These are phyloP conservation scores for Kwoniella dejecticola DNA, from an alignment of 768 basidiomycete species.

Conservation along the genomic window DNA sequence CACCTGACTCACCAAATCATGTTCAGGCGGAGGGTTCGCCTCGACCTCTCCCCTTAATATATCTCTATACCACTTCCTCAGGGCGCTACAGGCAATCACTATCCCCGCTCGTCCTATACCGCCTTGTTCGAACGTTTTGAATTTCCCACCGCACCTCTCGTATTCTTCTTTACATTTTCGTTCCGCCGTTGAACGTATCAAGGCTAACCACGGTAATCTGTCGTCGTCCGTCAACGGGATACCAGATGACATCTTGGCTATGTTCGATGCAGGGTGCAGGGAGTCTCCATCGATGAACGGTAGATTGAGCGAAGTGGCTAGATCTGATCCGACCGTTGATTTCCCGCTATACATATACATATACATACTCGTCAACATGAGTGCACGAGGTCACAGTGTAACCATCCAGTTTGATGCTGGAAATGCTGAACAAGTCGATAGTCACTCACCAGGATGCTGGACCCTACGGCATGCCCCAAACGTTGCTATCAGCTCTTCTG, in stretches of 20 bases:
- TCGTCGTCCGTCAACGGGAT: conserved; percentile 76
- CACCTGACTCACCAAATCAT: conserved; percentile 51
- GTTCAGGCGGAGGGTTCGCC: conserved; percentile 39
- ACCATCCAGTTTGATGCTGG: too few species aligned
- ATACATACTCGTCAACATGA: too few species aligned
- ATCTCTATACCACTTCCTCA: conserved; percentile 79
- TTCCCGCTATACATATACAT: conserved; percentile 49
- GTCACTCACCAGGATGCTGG: conserved; percentile 43
- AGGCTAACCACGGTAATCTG: conserved; percentile 79
- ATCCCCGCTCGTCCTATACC: conserved; percentile 60
- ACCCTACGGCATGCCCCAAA: too few species aligned
- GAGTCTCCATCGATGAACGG: conserved; percentile 89
- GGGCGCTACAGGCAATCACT: conserved; percentile 83
- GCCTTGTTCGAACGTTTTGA: conserved; percentile 21
- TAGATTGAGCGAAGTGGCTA: conserved; percentile 66
- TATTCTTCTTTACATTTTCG: conserved; percentile 53
- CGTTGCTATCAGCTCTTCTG: too few species aligned
- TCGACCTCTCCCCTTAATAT: conserved; percentile 67
- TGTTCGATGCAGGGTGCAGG: conserved; percentile 76
- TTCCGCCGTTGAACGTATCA: conserved; percentile 69
- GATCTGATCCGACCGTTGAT: conserved; percentile 62
- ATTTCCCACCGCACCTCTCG: conserved; percentile 30
- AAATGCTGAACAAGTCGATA: not conserved
- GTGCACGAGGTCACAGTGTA: too few species aligned
- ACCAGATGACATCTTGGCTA: conserved; percentile 83